Evolutionary conservation across 306 rosid species (phyloP), one percentile per base, ranked within the genome.

Genomic region (Vigna mungo): DNA sequence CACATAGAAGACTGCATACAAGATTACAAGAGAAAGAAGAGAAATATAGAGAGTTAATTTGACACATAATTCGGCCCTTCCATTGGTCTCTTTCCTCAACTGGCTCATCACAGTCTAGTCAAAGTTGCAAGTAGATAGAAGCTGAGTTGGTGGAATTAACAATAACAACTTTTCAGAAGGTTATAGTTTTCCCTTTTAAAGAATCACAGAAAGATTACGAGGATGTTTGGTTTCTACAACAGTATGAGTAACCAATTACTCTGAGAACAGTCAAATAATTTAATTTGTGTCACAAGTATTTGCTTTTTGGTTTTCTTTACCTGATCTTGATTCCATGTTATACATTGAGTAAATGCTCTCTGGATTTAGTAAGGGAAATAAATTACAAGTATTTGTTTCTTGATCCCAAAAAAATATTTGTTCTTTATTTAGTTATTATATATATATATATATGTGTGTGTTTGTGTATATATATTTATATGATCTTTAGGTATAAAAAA

Each of bases 71-170:
- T 39, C 44, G 61, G 37, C 5, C 49, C 48, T 39, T 75, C 7
- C 14, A 10, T 27, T 51, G 34, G 52, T 65, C 62, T 65, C 62
- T 76, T 60, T 46, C 13, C 32, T 64, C 75, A 34, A 55, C 65
- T n/a, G 46, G 75, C 16, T 11, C 21, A 18, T 15, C 63, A 30
- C 34, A 36, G 30, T 67, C 47, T 81, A 64, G 71, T 82, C 71
- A 20, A 63, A 65, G 79, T 39, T 12, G 30, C 75, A 49, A 67
- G 67, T 67, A 78, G 47, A 78, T 83, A 68, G 6, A 27, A 21
- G 15, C 41, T 71, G 79, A 77, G 16, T 69, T 55, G 71, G 36
- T 64, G 79, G 79, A 77, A 71, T 32, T 75, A 81, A 67, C 44
- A 25, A 43, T 75, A 74, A 67, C 25, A 59, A 43, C 10, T 37